Percentiles rank a stretch among this genome's conserved stretches.
phyloP scores from a whole-genome alignment of 2,329 filamentous ascomycete species.

The Ascomycota sp. region DNA sequence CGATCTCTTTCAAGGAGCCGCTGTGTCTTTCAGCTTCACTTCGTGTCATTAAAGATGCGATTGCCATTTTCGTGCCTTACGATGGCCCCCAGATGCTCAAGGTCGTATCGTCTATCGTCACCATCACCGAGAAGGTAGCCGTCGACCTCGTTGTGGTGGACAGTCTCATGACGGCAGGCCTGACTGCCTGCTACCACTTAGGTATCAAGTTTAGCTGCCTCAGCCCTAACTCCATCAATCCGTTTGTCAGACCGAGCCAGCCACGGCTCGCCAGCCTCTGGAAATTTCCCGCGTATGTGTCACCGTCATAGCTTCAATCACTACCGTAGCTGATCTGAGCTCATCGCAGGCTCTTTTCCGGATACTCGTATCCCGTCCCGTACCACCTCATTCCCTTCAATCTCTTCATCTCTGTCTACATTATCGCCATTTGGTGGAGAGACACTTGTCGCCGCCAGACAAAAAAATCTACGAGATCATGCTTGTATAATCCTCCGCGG shows the following conservation, averaged over 20 bases:
- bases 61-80: slow-evolving; percentile 6
- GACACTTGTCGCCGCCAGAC: slow-evolving; percentile 4
- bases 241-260: slow-evolving; percentile 18
- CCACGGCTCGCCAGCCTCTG: slow-evolving; percentile 13
- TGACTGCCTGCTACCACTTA: slow-evolving; percentile 19
- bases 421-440: slow-evolving; percentile 5
- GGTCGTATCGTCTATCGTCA: slow-evolving; percentile 16
- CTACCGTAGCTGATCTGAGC: no score
- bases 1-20: slow-evolving; percentile 1
- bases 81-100: slow-evolving; percentile 16
- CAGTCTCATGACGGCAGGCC: slow-evolving; percentile 19
- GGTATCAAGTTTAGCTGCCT: slow-evolving; percentile 16
- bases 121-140: slow-evolving; percentile 15
- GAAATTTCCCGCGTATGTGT: slow-evolving; percentile 17
- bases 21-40: slow-evolving; percentile 6
- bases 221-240: slow-evolving; percentile 22
- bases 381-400: slow-evolving; percentile 21
- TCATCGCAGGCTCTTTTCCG: slow-evolving; percentile 20
- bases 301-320: background rate
- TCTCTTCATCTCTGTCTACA: slow-evolving; percentile 14
- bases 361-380: slow-evolving; percentile 24
- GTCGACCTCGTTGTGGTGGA: slow-evolving; percentile 22
- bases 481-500: slow-evolving; percentile 5
- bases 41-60: slow-evolving; percentile 13
- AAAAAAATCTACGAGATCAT: slow-evolving; percentile 2